phyloP scores from a whole-genome alignment of 2,329 filamentous ascomycete species.

The Pseudonectria buxi region DNA sequence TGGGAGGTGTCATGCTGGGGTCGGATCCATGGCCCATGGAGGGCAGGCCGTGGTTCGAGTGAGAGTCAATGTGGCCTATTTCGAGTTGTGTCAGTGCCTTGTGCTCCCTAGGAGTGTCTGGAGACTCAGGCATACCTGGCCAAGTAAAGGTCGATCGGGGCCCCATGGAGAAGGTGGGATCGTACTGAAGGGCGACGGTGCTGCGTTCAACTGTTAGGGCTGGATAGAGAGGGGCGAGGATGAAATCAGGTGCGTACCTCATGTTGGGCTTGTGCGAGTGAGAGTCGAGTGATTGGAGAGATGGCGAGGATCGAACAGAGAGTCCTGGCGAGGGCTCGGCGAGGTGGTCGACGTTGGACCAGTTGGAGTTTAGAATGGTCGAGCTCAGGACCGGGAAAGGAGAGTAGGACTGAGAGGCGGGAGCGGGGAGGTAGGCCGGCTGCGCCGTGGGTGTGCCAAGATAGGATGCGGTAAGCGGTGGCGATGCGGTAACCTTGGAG shows the following conservation, averaged over 20 bases:
- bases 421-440: constrained; percentile 18
- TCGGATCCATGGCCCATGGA: constrained; percentile 43
- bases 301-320: constrained; percentile 5
- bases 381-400: constrained; percentile 17
- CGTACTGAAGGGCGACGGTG: constrained; percentile 46
- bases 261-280: constrained; percentile 2
- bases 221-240: constrained; percentile 8
- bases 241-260: constrained; percentile 6
- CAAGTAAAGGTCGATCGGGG: constrained; percentile 44
- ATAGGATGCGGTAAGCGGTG: constrained; percentile 16
- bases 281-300: constrained; percentile 2
- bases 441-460: constrained; percentile 16
- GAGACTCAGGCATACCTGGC: constrained; percentile 33
- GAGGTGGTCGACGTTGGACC: constrained; percentile 15
- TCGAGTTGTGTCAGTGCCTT: too few species aligned
- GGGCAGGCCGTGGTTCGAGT: constrained; percentile 32
- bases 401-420: constrained; percentile 19
- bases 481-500: constrained; percentile 17
- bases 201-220: constrained; percentile 19
- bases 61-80: too few species aligned
- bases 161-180: constrained; percentile 46
- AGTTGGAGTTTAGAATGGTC: constrained; percentile 15
- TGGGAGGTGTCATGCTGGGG: constrained; percentile 44
- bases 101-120: background rate
- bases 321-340: constrained; percentile 6